A percentile compares a stretch with the other conserved stretches of the same genome.
These are phyloP conservation scores for Candida patagonica DNA, from an alignment of 805 yeast genomes.

Conservation along the genomic window DNA sequence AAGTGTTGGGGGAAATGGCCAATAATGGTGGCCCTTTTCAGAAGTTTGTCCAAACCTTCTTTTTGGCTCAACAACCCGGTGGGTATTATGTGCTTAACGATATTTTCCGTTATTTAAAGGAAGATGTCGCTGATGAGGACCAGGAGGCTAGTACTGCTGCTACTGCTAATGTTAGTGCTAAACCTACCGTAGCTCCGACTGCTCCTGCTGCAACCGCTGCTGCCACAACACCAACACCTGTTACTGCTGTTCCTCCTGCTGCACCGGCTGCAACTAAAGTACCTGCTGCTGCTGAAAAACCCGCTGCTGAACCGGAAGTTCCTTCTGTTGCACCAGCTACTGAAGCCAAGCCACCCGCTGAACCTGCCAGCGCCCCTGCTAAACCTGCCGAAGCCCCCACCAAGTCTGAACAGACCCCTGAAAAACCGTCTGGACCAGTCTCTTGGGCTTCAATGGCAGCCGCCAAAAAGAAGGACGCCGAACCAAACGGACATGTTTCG, in stretches of 20 bases:
- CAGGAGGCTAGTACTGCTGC: slow-evolving; percentile 6
- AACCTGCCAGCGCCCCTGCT: neutral
- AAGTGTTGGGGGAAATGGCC: slow-evolving; percentile 34
- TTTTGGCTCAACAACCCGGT: slow-evolving; percentile 26
- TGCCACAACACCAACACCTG: slow-evolving; percentile 5
- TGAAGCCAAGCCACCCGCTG: neutral
- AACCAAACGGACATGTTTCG: slow-evolving; percentile 3
- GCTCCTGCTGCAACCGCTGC: slow-evolving; percentile 1
- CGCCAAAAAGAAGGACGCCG: slow-evolving; percentile 6
- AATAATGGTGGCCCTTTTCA: slow-evolving; percentile 24
- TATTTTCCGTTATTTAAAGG: slow-evolving; percentile 29
- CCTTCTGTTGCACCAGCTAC: neutral
- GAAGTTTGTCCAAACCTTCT: slow-evolving; percentile 34
- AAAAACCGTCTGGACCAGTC: slow-evolving; percentile 12
- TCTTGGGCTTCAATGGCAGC: slow-evolving; percentile 14
- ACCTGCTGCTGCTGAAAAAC: neutral
- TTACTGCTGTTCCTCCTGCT: slow-evolving; percentile 6
- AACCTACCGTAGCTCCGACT: neutral
- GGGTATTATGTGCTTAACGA: slow-evolving; percentile 31
- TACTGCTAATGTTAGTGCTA: slow-evolving; percentile 2
- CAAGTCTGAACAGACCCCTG: slow-evolving; percentile 2
- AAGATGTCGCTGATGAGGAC: slow-evolving; percentile 23
- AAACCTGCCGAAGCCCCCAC: slow-evolving; percentile 3
- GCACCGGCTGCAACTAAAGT: neutral
- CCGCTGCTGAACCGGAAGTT: neutral